Conservation (phyloP, 768 basidiomycete species). For the Panellus pusillus region DNA sequence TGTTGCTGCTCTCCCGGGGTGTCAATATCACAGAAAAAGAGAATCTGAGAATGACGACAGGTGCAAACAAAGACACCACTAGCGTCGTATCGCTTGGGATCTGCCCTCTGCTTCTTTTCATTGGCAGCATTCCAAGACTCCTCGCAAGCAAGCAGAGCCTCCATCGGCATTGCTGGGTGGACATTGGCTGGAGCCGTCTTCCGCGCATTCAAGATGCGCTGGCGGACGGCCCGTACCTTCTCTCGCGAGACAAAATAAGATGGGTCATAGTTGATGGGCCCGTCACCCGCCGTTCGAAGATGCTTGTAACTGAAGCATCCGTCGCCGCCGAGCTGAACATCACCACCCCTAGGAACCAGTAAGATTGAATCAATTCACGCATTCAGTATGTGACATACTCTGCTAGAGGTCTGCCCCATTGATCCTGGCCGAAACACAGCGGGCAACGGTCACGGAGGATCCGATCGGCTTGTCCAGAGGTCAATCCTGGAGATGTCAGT, state of each 20-base stretch:
- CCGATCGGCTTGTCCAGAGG: constrained; percentile 12
- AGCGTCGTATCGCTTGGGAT: constrained; percentile 30
- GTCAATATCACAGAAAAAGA: constrained; percentile 41
- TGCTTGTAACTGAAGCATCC: constrained; percentile 43
- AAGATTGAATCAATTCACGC: background rate
- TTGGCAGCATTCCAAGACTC: constrained; percentile 32
- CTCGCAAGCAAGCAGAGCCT: constrained; percentile 36
- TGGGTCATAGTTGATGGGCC: constrained; percentile 32
- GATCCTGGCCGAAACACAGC: constrained; percentile 32
- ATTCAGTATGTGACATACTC: constrained; percentile 20
- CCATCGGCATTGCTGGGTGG: constrained; percentile 28
- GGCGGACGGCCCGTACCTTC: constrained; percentile 33
- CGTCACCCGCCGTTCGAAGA: constrained; percentile 28
- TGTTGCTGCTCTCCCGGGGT: constrained; percentile 39
- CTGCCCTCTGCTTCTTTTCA: constrained; percentile 29
- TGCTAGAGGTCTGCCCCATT: constrained; percentile 25
- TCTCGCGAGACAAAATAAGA: constrained; percentile 34
- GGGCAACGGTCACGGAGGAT: constrained; percentile 32
- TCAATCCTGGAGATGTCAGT: background rate
- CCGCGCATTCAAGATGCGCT: constrained; percentile 23
- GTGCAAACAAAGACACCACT: constrained; percentile 38
- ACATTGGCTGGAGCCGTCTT: constrained; percentile 15
- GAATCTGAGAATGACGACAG: constrained; percentile 36
- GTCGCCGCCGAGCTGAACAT: constrained; percentile 38
- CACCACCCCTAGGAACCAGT: constrained; percentile 29